Percentiles rank a stretch among this genome's conserved stretches.
These are phyloP conservation scores for Clarireedia hainanense DNA, from an alignment of 2,329 filamentous ascomycete species.

Conservation along the genomic window DNA sequence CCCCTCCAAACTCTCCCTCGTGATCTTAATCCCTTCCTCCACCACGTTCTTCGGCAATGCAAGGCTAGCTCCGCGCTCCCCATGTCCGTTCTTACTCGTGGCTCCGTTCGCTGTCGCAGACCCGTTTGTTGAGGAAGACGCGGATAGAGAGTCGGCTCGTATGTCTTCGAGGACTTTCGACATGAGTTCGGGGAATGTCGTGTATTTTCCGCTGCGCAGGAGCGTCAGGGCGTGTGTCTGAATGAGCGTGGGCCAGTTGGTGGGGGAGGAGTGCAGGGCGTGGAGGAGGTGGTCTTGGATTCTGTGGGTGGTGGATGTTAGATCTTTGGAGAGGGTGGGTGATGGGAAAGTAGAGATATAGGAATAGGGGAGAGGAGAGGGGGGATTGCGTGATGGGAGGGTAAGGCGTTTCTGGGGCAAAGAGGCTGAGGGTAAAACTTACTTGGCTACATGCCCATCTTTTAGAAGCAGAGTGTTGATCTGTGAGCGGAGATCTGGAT, in stretches of 20 bases:
- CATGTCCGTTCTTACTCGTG: conserved; percentile 12
- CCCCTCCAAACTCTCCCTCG: conserved; percentile 48
- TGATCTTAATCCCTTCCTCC: conserved; percentile 53
- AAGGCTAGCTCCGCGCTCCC: conserved; percentile 32
- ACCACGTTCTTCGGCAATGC: conserved; percentile 53
- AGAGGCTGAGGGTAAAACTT: conserved; percentile 19
- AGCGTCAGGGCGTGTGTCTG: conserved; percentile 52
- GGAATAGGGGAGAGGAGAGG: not conserved
- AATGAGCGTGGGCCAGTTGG: conserved; percentile 56
- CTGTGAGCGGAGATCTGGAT: conserved; percentile 53
- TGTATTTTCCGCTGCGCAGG: conserved; percentile 51
- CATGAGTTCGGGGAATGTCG: conserved; percentile 54
- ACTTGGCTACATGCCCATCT: conserved; percentile 54
- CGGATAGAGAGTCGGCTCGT: conserved; percentile 18
- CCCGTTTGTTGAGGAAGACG: not conserved
- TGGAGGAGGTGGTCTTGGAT: conserved; percentile 59
- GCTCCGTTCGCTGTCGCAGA: conserved; percentile 17
- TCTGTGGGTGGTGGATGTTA: conserved; percentile 31
- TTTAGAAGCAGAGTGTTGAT: conserved; percentile 51
- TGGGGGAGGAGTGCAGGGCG: conserved; percentile 48
- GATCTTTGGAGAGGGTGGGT: conserved; percentile 6
- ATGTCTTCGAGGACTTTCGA: conserved; percentile 55
- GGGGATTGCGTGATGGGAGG: not conserved
- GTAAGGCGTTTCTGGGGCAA: not conserved
- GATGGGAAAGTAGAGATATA: not conserved